phyloP scores from a whole-genome alignment of 177 flowering plant species.

The Vitis hybrid region DNA sequence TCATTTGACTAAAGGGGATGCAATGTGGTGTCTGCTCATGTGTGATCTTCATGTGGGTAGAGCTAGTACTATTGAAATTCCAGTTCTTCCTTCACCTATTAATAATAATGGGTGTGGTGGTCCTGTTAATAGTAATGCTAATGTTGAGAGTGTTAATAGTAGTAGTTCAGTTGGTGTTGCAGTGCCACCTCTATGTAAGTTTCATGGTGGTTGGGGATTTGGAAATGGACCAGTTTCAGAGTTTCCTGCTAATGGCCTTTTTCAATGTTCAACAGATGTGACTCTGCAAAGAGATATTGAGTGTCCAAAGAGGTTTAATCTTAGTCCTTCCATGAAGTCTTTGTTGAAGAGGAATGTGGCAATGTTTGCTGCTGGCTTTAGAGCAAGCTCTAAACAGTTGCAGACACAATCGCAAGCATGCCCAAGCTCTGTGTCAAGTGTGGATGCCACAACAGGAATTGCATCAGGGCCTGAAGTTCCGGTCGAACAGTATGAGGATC shows the following conservation, averaged over 20 bases:
- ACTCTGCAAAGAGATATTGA: conserved; percentile 54
- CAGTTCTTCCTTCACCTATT: conserved; percentile 31
- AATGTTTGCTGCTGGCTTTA: conserved; percentile 76
- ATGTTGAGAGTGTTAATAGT: conserved; percentile 27
- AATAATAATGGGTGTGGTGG: conserved; percentile 15
- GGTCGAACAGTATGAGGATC: conserved; percentile 39
- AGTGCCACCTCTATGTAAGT: conserved; percentile 57
- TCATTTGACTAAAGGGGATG: conserved; percentile 83
- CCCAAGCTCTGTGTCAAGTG: conserved; percentile 29
- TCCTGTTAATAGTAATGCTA: conserved; percentile 5
- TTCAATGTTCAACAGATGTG: conserved; percentile 39
- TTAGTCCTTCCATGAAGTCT: conserved; percentile 76
- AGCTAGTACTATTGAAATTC: conserved; percentile 82
- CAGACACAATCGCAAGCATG: conserved; percentile 40
- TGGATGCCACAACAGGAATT: conserved; percentile 26
- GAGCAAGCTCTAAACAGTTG: conserved; percentile 65
- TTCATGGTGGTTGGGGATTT: conserved; percentile 88
- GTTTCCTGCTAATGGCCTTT: conserved; percentile 39
- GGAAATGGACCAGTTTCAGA: conserved; percentile 59
- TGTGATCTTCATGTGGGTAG: conserved; percentile 91
- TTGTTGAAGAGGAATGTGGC: conserved; percentile 82
- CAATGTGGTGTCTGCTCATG: conserved; percentile 98
- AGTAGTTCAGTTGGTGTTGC: conserved; percentile 35
- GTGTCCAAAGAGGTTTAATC: conserved; percentile 82
- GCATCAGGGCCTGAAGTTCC: conserved; percentile 25